A percentile compares a stretch with the other conserved stretches of the same genome.
Conservation (phyloP, 2,329 filamentous ascomycete genomes). For the Sporothrix globosa region DNA sequence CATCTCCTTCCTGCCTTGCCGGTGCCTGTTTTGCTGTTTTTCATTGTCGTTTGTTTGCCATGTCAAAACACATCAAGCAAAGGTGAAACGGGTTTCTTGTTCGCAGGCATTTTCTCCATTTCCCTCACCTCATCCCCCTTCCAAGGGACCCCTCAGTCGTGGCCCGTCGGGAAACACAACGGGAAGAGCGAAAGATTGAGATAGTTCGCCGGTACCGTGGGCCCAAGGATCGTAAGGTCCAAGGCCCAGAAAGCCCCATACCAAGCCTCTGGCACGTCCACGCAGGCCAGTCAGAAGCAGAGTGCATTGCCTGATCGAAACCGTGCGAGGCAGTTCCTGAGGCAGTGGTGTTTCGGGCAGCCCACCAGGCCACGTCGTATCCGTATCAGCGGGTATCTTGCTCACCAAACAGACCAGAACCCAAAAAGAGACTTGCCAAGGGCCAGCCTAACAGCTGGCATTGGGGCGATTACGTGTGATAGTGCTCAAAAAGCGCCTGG, state of each 20-base stretch:
- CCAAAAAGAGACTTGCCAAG: too few relatives aligned
- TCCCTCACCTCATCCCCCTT: constrained; percentile 9
- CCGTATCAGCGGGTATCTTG: not conserved
- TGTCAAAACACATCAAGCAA: constrained; percentile 13
- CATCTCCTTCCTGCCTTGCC: not conserved
- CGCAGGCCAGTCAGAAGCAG: not conserved
- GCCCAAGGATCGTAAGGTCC: not conserved
- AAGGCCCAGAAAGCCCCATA: not conserved
- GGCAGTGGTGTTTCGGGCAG: constrained; percentile 31
- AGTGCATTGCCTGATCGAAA: constrained; percentile 32
- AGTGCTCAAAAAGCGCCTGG: not conserved
- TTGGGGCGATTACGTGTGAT: constrained; percentile 19
- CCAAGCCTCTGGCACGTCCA: too few relatives aligned
- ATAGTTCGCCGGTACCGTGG: too few relatives aligned
- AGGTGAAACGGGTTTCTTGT: constrained; percentile 21
- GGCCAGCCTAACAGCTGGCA: too few relatives aligned
- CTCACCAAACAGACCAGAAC: not conserved
- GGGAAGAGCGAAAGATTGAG: too few relatives aligned
- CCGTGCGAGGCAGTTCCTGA: constrained; percentile 31
- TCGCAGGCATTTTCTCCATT: constrained; percentile 1
- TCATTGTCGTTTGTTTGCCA: not conserved
- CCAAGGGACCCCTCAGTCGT: not conserved
- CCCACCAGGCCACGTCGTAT: not conserved
- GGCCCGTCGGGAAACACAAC: too few relatives aligned
- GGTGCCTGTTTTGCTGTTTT: not conserved